phyloP scores from a whole-genome alignment of 371 early-diverging fungal genomes.

The Syncephalis plumigaleata region DNA sequence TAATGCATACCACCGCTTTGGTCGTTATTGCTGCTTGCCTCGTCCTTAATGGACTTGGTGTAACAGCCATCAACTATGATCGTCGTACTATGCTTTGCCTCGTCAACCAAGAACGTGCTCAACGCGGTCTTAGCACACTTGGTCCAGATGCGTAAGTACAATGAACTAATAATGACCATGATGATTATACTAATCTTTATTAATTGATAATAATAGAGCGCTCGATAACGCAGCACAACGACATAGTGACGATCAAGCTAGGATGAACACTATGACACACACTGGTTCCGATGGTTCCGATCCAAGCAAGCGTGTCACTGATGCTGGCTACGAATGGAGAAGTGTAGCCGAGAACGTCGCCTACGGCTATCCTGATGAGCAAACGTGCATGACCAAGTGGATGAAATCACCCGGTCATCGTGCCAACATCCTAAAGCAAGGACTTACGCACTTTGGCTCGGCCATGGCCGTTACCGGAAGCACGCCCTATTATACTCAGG shows the following conservation, averaged over 20 bases:
- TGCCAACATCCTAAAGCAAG: constrained; percentile 15
- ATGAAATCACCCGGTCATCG: constrained; percentile 22
- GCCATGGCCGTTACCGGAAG: constrained; percentile 1
- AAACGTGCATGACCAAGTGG: constrained; percentile 18
- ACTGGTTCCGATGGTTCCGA: constrained; percentile 6
- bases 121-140: no score
- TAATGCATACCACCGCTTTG: no score
- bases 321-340: constrained; percentile 7
- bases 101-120: no score
- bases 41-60: no score
- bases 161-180: no score
- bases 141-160: no score
- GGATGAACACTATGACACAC: constrained; percentile 16
- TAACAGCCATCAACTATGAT: no score
- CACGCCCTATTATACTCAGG: constrained; percentile 15
- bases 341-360: constrained; percentile 24
- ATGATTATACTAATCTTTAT: no score
- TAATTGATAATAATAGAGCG: no score
- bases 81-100: no score
- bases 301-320: constrained; percentile 6
- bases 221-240: constrained; percentile 8
- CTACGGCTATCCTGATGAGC: constrained; percentile 10
- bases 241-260: constrained; percentile 15
- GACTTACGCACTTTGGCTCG: constrained; percentile 14
- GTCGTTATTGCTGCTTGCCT: no score